Evolutionary conservation across 2,329 filamentous ascomycete species (phyloP).

Genomic region (Xylaria arbuscula): DNA sequence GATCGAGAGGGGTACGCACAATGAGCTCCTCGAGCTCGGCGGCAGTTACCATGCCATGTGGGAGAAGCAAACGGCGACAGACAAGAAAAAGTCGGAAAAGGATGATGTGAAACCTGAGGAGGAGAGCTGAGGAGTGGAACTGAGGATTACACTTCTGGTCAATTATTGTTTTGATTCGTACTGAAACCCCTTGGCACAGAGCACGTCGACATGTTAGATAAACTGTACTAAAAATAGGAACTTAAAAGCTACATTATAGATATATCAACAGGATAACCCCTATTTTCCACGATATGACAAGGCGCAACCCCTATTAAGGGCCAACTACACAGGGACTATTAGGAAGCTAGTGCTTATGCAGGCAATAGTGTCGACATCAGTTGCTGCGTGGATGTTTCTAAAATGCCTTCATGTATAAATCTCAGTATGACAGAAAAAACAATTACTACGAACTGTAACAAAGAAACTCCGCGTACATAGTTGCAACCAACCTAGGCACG

Average conservation of each 20-base stretch:
- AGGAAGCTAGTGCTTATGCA: not conserved
- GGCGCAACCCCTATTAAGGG: not conserved
- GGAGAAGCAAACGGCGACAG: conserved; percentile 61
- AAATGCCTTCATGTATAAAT: no score
- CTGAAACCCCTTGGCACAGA: not conserved
- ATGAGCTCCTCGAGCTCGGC: conserved; percentile 56
- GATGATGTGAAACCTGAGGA: conserved; percentile 29
- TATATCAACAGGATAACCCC: conserved; percentile 8
- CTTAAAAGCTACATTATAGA: conserved; percentile 13
- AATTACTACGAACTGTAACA: no score
- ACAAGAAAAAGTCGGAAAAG: conserved; percentile 50
- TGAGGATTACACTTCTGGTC: conserved; percentile 16
- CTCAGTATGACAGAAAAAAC: no score
- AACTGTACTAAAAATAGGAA: conserved; percentile 11
- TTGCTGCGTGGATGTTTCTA: no score
- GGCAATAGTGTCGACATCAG: not conserved
- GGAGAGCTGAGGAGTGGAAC: conserved; percentile 24
- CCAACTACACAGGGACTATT: not conserved
- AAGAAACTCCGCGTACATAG: no score
- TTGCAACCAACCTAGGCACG: no score
- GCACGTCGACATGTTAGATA: not conserved
- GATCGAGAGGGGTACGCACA: conserved; percentile 62
- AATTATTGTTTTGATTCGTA: conserved; percentile 3
- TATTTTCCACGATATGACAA: not conserved
- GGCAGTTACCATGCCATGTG: conserved; percentile 65